Evolutionary conservation across 2,329 filamentous ascomycete species (phyloP).

Genomic region (Fusarium fracticaudum): DNA sequence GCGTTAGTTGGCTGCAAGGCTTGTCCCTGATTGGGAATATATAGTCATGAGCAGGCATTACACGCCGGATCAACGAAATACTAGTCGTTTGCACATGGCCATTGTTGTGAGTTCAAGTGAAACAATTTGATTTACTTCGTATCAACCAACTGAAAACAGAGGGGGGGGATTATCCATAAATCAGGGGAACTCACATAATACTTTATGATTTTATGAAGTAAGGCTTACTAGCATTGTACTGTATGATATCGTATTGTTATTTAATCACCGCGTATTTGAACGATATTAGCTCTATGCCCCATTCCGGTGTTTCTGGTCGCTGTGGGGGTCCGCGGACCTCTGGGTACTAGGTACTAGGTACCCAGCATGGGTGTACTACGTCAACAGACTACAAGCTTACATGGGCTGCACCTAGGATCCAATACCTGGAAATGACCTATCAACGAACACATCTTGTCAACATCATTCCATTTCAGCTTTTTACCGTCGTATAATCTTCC

Average conservation of each 20-base stretch:
- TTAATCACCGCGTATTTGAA: conserved; percentile 7
- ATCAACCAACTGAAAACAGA: background rate
- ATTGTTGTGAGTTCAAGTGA: conserved; percentile 4
- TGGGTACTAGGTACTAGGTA: background rate
- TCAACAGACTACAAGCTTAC: conserved; percentile 11
- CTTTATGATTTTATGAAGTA: background rate
- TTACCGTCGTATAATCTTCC: conserved; percentile 25
- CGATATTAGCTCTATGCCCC: conserved; percentile 1
- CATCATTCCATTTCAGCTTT: conserved; percentile 37
- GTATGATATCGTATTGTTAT: background rate
- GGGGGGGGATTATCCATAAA: background rate
- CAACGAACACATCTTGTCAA: conserved; percentile 29
- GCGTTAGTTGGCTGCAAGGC: conserved; percentile 33
- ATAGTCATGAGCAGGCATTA: conserved; percentile 35
- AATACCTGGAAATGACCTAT: conserved; percentile 12
- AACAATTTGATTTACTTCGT: background rate
- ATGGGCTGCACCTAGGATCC: background rate
- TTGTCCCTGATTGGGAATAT: conserved; percentile 22
- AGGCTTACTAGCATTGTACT: conserved; percentile 4
- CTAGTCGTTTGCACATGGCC: conserved; percentile 40
- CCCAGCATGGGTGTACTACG: conserved; percentile 25
- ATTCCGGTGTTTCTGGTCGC: conserved; percentile 15
- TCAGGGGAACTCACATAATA: background rate
- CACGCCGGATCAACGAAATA: conserved; percentile 41
- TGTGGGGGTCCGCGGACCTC: conserved; percentile 12